A percentile compares a stretch with the other conserved stretches of the same genome.
phyloP scores from a whole-genome alignment of 345 rosid genomes.

The Moricandia arvensis region DNA sequence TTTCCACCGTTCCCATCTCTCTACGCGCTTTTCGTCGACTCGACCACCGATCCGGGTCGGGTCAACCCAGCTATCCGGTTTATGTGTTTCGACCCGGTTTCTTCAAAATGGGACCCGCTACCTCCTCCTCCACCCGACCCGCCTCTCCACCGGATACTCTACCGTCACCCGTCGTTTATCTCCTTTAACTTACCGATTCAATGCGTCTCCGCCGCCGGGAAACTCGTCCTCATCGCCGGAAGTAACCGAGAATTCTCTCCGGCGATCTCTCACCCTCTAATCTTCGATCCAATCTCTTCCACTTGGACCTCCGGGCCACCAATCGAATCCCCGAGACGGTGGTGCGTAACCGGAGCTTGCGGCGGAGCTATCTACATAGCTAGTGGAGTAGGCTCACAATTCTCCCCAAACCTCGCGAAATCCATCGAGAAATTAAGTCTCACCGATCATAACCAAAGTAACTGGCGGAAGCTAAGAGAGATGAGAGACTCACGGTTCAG shows the following conservation, averaged over 20 bases:
- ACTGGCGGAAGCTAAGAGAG: constrained; percentile 42
- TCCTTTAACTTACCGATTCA: constrained; percentile 48
- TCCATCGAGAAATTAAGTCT: constrained; percentile 48
- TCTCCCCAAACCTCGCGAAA: constrained; percentile 40
- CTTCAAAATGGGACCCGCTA: constrained; percentile 43
- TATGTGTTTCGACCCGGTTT: constrained; percentile 46
- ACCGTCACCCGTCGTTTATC: constrained; percentile 49
- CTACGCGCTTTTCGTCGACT: constrained; percentile 39
- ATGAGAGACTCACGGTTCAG: constrained; percentile 52
- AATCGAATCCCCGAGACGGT: constrained; percentile 41
- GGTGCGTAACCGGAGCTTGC: constrained; percentile 51
- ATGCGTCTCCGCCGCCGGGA: constrained; percentile 42
- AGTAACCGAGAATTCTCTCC: constrained; percentile 40
- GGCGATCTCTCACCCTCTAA: constrained; percentile 49
- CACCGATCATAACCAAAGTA: not conserved
- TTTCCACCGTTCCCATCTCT: constrained; percentile 51
- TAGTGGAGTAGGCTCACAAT: constrained; percentile 44
- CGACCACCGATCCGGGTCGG: constrained; percentile 9
- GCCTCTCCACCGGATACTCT: constrained; percentile 43
- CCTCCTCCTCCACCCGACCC: constrained; percentile 42
- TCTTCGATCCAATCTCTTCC: constrained; percentile 41
- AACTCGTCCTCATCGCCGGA: constrained; percentile 48
- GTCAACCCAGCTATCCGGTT: constrained; percentile 28
- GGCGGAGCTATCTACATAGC: constrained; percentile 45
- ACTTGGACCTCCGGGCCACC: constrained; percentile 46